Base-by-base conservation (phyloP, 805 yeast genomes). In the Clavispora vitiphila region DNA sequence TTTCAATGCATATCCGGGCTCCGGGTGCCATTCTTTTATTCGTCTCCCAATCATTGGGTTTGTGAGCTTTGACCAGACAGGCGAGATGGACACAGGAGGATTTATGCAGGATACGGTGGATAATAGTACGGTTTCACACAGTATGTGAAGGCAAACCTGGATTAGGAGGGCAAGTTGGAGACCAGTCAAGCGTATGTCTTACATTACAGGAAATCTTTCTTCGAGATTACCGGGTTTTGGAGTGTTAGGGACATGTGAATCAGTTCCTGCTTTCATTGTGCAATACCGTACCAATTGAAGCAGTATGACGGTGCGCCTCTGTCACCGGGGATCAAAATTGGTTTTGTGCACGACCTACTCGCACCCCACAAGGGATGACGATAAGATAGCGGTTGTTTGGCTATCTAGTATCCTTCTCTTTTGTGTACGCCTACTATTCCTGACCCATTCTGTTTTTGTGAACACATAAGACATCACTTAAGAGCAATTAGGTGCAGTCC, bases 1-100 rank as follows among this genome's bases (percentile, higher is more conserved):
- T 56, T 81, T 86, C 49, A 91, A 54, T 40, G 56, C 43, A 27
- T 37, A 49, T 6, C 55, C 55, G 9, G 52, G 47, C 20, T 43
- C 54, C 3, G 54, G 53, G 3, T 38, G 43, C 55, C 55, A 50
- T 38, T 26, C 34, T 12, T 23, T 42, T 15, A 50, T 39, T n/a
- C 42, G 26, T 27, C 43, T 46, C 19, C 49, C 40, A 25, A 50
- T 41, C 53, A 50, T 50, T 39, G 19, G 19, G 35, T 22, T 14
- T 26, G 21, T n/a, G 8, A 20, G 16, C 12, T 16, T 2, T 4
- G 3, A 8, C 20, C 16, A 29, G 18, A 29, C 14, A 35, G 29
- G 18, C 21, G 21, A 22, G 20, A 20, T 19, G 36, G 22, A 29
- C 26, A 10, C 7, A 8, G 18, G 22, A 3, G 21, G 4, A 8